Conservation (phyloP, 2,329 filamentous ascomycete genomes). For the Hypoxylon sp. region DNA sequence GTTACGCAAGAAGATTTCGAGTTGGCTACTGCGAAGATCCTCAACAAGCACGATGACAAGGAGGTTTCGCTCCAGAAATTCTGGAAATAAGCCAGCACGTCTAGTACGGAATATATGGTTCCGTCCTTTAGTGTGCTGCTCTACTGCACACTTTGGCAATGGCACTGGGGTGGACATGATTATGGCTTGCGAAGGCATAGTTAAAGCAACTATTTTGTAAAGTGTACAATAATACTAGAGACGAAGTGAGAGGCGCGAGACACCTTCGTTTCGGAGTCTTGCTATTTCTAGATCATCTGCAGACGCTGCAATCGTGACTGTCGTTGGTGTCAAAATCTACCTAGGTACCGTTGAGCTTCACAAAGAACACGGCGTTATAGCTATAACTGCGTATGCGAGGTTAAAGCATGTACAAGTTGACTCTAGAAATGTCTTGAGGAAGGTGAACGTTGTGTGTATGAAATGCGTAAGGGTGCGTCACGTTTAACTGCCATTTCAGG, state of each 20-base stretch:
- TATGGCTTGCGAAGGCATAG: background rate
- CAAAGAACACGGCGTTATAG: background rate
- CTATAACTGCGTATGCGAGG: background rate
- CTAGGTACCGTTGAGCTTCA: background rate
- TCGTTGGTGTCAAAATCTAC: background rate
- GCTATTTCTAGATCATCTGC: constrained; percentile 22
- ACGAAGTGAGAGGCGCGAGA: constrained; percentile 15
- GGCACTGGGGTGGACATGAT: background rate
- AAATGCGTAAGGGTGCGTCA: too few species aligned
- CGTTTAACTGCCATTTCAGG: too few species aligned
- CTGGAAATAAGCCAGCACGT: constrained; percentile 72
- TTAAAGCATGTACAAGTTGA: background rate
- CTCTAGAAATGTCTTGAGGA: background rate
- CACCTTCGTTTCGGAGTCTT: constrained; percentile 9
- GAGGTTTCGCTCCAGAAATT: constrained; percentile 91
- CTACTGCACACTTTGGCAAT: constrained; percentile 9
- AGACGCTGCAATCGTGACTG: background rate
- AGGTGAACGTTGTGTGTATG: too few species aligned
- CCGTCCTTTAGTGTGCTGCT: background rate
- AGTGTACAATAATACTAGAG: constrained; percentile 47
- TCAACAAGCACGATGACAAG: constrained; percentile 99
- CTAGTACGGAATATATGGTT: background rate
- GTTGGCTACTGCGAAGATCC: constrained; percentile 96
- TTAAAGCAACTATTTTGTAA: constrained; percentile 34
- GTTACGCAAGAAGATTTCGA: constrained; percentile 99